These are phyloP conservation scores for Soucietia sequanensis DNA, from an alignment of 805 yeast genomes.

Conservation along the genomic window DNA sequence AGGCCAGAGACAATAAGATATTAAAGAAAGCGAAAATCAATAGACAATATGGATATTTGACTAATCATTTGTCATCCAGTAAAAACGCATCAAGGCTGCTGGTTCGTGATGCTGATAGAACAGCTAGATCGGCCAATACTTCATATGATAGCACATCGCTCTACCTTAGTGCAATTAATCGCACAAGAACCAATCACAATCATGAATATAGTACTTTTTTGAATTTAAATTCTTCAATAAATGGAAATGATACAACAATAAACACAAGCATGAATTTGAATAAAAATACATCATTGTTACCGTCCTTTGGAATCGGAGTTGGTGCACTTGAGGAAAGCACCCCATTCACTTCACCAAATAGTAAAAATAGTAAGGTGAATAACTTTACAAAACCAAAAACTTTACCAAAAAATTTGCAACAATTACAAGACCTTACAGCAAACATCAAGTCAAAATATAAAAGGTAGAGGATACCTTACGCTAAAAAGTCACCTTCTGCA, in stretches of 20 bases:
- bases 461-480: too few relatives aligned
- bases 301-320: slow-evolving; percentile 27
- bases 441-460: slow-evolving; percentile 24
- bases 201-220: slow-evolving; percentile 17
- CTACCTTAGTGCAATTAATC: slow-evolving; percentile 6
- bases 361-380: too few relatives aligned
- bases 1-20: slow-evolving; percentile 21
- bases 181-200: not conserved
- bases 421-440: slow-evolving; percentile 24
- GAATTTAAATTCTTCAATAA: slow-evolving; percentile 11
- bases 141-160: slow-evolving; percentile 6
- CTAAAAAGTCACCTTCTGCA: too few relatives aligned
- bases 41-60: slow-evolving; percentile 31
- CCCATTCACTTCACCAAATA: slow-evolving; percentile 29
- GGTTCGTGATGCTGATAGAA: not conserved
- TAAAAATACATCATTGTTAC: slow-evolving; percentile 27
- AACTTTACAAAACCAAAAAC: slow-evolving; percentile 5
- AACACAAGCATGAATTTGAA: slow-evolving; percentile 1
- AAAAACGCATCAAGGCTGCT: slow-evolving; percentile 3
- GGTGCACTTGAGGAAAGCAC: slow-evolving; percentile 40
- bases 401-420: slow-evolving; percentile 18
- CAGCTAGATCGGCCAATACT: slow-evolving; percentile 1
- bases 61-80: slow-evolving; percentile 20
- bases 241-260: slow-evolving; percentile 13
- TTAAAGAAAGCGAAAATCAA: slow-evolving; percentile 26